phyloP scores from a whole-genome alignment of 345 rosid species.

The Turnera subulata region DNA sequence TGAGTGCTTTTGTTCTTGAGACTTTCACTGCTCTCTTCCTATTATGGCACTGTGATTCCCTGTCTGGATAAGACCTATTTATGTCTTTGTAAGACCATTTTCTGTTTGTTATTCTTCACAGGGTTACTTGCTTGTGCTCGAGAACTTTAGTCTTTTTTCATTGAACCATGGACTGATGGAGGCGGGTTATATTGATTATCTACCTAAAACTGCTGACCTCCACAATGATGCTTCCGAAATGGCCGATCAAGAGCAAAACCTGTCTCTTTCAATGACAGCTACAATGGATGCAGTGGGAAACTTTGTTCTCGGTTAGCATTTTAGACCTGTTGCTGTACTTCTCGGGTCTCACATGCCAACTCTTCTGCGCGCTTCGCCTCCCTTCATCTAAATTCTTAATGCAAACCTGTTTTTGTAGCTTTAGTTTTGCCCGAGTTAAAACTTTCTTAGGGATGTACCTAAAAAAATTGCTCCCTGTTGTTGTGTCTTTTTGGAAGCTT shows the following conservation, averaged over 20 bases:
- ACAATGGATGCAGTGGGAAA: constrained; percentile 68
- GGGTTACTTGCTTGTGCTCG: constrained; percentile 87
- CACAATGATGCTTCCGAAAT: constrained; percentile 30
- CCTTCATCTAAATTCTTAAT: not conserved
- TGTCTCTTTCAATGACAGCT: constrained; percentile 85
- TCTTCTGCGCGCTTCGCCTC: not conserved
- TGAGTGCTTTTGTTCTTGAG: not conserved
- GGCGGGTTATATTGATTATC: constrained; percentile 58
- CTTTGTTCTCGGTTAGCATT: constrained; percentile 67
- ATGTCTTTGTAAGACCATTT: too few species aligned
- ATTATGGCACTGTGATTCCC: too few species aligned
- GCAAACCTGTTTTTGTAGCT: not conserved
- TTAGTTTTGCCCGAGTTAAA: not conserved
- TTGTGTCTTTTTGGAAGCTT: too few species aligned
- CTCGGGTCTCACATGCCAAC: not conserved
- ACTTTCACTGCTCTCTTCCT: too few species aligned
- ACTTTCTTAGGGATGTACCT: not conserved
- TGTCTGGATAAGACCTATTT: too few species aligned
- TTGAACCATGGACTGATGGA: constrained; percentile 89
- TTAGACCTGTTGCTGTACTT: not conserved
- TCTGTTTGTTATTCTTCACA: constrained; percentile 30
- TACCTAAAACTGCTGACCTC: constrained; percentile 13
- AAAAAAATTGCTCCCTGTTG: not conserved
- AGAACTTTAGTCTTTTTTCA: constrained; percentile 50
- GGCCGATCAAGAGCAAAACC: constrained; percentile 33